phyloP scores from a whole-genome alignment of 148 eudicot species.

The Nepenthes mirabilis region DNA sequence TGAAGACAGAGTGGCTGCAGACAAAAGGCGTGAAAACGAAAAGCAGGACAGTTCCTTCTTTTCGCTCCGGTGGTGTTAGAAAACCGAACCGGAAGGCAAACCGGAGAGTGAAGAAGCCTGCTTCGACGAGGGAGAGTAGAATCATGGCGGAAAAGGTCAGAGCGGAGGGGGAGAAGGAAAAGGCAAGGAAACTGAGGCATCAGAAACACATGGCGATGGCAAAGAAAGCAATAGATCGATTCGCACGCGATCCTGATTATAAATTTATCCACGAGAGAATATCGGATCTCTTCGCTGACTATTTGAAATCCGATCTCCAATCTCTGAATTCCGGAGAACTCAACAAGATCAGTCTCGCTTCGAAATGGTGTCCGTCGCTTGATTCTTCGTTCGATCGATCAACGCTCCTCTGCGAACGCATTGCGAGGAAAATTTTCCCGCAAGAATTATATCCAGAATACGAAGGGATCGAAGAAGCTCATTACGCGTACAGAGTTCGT shows the following conservation, averaged over 20 bases:
- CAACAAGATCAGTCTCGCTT: conserved; percentile 14
- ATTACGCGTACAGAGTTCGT: conserved; percentile 17
- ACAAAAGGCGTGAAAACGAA: background rate
- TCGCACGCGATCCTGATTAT: conserved; percentile 9
- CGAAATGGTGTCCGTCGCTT: conserved; percentile 24
- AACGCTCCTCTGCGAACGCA: conserved; percentile 15
- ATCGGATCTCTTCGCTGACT: conserved; percentile 18
- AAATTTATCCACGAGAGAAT: conserved; percentile 11
- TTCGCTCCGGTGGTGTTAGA: background rate
- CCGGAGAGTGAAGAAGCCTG: background rate
- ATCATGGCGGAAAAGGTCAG: conserved; percentile 5
- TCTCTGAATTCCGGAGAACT: conserved; percentile 8
- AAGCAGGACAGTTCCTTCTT: background rate
- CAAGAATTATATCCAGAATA: conserved; percentile 10
- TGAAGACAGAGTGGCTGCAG: background rate
- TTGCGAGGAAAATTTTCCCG: conserved; percentile 16
- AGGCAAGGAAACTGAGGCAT: conserved; percentile 4
- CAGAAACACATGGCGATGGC: conserved; percentile 4
- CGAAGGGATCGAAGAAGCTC: conserved; percentile 12
- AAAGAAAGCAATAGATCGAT: conserved; percentile 8
- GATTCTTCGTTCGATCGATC: conserved; percentile 15
- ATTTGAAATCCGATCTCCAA: conserved; percentile 9
- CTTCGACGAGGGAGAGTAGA: conserved; percentile 2
- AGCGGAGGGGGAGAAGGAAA: conserved; percentile 4
- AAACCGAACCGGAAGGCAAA: background rate